Conservation (phyloP, 2,329 filamentous ascomycete species). For the Chaetomium globosum region DNA sequence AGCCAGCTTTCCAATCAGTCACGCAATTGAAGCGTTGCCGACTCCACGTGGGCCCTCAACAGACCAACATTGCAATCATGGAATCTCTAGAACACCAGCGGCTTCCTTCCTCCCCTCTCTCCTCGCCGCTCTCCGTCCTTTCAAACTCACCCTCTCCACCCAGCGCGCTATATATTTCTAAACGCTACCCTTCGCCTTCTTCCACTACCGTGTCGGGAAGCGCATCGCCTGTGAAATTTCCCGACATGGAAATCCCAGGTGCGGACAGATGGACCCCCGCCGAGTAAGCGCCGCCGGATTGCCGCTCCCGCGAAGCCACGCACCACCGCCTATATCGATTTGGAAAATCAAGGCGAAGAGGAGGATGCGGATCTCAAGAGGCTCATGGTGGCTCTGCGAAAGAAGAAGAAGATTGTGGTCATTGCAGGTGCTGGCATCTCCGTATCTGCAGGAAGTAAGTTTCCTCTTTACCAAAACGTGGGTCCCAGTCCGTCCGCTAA, state of each 20-base stretch:
- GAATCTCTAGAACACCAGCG: slow-evolving; percentile 33
- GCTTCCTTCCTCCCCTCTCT: slow-evolving; percentile 40
- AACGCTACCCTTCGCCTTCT: slow-evolving; percentile 58
- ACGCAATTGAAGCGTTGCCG: slow-evolving; percentile 13
- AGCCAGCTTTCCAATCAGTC: neutral
- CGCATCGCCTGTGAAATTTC: slow-evolving; percentile 54
- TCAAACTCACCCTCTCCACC: slow-evolving; percentile 57
- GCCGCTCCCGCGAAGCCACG: slow-evolving; percentile 61
- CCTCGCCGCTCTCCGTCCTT: slow-evolving; percentile 58
- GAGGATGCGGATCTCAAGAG: slow-evolving; percentile 66
- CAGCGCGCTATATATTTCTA: slow-evolving; percentile 48
- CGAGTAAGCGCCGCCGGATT: slow-evolving; percentile 75
- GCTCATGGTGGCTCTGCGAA: slow-evolving; percentile 73
- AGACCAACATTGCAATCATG: slow-evolving; percentile 29
- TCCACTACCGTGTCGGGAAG: slow-evolving; percentile 52
- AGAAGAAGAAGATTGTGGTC: slow-evolving; percentile 94
- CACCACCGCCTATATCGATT: slow-evolving; percentile 79
- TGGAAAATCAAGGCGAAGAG: slow-evolving; percentile 57
- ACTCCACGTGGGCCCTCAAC: neutral
- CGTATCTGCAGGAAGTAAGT: slow-evolving; percentile 86
- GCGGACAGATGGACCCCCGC: slow-evolving; percentile 63
- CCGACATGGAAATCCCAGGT: slow-evolving; percentile 46
- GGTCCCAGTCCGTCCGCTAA: slow-evolving; percentile 29
- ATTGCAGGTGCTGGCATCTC: slow-evolving; percentile 97
- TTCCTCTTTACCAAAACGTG: slow-evolving; percentile 16